Base-by-base conservation (phyloP, 257 asterid species). In the Plantago major region DNA sequence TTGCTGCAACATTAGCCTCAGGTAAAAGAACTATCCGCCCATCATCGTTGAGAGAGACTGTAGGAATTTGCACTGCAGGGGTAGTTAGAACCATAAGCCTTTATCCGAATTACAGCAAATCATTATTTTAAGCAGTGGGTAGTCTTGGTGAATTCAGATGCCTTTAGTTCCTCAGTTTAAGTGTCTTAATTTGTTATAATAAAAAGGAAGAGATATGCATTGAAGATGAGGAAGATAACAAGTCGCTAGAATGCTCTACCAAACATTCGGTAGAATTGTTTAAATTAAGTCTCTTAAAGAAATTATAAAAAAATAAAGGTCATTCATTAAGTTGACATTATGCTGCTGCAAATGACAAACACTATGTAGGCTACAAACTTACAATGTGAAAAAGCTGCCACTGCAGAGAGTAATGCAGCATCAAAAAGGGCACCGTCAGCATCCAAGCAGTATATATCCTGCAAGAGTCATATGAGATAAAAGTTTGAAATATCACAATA, bases 381-480 rank as follows among this genome's bases (percentile, higher is more conserved):
- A 89, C 97, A 77, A 75, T 89, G 88, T 4, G 91, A 82, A 80
- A 92, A 83, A 46, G 99, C 95, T 42, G 88, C 97, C 75, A 92
- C 93, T 3, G 97, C 90, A 71, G 96, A 81, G 60, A 92, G 95
- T 75, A 92, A 75, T 45, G 97, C 97, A 48, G 97, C 91, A 64
- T 92, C 99, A 65, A 92, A 86, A 70, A 92, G 94, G 60, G 96
- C 81, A 37, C 99, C 99, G 60, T 92, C 97, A 55, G 97, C 97
- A 78, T 89, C 90, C 86, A 92, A 76, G 74, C 99, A 92, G 78
- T 92, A 89, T 60, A 92, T 82, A 68, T 92, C 95, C 97, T 92
- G 94, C 75, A 78, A 63, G 67, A 63, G 53, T 45, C 60, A 61
- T 67, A n/a, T n/a, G n/a, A n/a, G 48, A 56, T 14, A 18, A 53